Base-by-base conservation (phyloP, 2,329 filamentous ascomycete genomes). In the Fusarium sp. region DNA sequence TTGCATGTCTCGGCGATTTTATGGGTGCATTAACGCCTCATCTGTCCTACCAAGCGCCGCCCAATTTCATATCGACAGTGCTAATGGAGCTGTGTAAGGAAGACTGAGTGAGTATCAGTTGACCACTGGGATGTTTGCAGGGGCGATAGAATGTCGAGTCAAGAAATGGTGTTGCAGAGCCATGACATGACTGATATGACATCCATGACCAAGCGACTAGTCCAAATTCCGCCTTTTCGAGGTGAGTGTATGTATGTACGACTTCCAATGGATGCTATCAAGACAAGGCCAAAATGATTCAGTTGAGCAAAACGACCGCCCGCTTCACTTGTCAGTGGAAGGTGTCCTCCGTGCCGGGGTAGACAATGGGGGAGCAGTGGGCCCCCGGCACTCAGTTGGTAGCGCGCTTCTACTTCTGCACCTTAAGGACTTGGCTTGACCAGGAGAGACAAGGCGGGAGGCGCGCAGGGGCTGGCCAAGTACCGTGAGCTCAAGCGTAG, bases 1-100 rank as follows among this genome's bases (percentile, higher is more conserved):
- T 70, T 75, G 69, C 70, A 78, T 75, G 75, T 78, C 76, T 78
- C 76, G 73, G 75, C 72, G 73, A 72, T 64, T 71, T 74, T 55
- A 69, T 76, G 76, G 76, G 66, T 73, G 71, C 50, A 77, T 70
- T 75, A 58, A 56, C 64, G 60, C 73, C 66, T 60, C 55, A 41
- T 70, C 65, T 53, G 36, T 53, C 39, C 36, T 30, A 67, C 65
- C 61, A 73, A 69, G 74, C 75, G 66, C 55, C 76, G n/a, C 54
- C 32, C 38, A 54, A 61, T 70, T 28, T 59, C 41, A 28, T 18
- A 35, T 51, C 48, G n/a, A 70, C 26, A 35, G 30, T 36, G 50
- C 35, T 36, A 20, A 36, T 11, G 30, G 48, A 55, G 26, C 48
- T 55, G 26, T 60, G 17, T 39, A 50, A 30, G 20, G 57, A 20